A percentile compares a stretch with the other conserved stretches of the same genome.
These are phyloP conservation scores for Candida ascalaphidarum DNA, from an alignment of 805 yeast genomes.

Conservation along the genomic window DNA sequence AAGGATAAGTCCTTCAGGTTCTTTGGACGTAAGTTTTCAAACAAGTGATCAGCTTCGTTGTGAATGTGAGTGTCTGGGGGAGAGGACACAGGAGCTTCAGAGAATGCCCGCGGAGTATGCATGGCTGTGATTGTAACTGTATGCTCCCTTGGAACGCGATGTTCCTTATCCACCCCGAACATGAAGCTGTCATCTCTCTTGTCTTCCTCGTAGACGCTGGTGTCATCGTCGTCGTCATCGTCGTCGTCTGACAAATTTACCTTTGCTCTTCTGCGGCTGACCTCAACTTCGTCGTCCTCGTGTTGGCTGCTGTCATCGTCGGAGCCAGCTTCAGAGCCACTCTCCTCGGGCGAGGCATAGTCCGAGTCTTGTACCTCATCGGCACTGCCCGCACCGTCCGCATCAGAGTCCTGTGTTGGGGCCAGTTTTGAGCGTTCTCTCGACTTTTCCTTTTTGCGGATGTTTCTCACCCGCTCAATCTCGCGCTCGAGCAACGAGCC, in stretches of 20 bases:
- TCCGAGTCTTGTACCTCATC: conserved; percentile 15
- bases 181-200: conserved; percentile 11
- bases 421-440: conserved; percentile 29
- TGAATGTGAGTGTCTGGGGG: no score
- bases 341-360: conserved; percentile 8
- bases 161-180: conserved; percentile 6
- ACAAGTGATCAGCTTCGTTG: no score
- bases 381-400: conserved; percentile 12
- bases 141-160: no score
- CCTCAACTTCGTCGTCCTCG: conserved; percentile 3
- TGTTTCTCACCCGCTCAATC: conserved; percentile 37
- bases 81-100: no score
- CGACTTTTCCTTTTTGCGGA: conserved; percentile 34
- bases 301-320: conserved; percentile 7
- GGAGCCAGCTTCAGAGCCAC: conserved; percentile 15
- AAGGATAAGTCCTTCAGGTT: no score
- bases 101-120: no score
- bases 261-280: no score
- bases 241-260: conserved; percentile 9
- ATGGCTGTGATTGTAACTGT: no score
- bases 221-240: conserved; percentile 7
- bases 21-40: conserved; percentile 22
- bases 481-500: conserved; percentile 41
- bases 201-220: conserved; percentile 4
- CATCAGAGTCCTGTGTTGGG: conserved; percentile 7